Evolutionary conservation across 208 protist genomes (phyloP).

Genomic region (Leishmania guyanensis): DNA sequence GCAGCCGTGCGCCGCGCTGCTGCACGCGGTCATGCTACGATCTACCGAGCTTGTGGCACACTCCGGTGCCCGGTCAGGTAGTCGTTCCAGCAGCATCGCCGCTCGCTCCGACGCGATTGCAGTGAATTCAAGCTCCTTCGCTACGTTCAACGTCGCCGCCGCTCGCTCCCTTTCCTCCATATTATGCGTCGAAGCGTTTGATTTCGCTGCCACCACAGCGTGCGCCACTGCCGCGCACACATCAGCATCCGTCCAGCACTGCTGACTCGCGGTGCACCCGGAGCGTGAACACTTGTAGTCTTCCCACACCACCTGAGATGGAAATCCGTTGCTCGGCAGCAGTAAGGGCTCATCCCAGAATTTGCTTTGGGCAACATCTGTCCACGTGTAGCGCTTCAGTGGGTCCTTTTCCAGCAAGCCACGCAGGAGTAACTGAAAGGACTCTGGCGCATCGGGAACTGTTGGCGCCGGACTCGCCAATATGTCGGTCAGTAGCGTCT

Average conservation of each 20-base stretch:
- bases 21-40: not conserved
- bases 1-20: slow-evolving; percentile 4
- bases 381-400: slow-evolving; percentile 75
- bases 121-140: slow-evolving; percentile 79
- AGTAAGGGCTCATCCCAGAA: slow-evolving; percentile 82
- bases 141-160: slow-evolving; percentile 32
- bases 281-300: slow-evolving; percentile 32
- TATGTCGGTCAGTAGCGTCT: slow-evolving; percentile 94
- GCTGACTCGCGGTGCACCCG: not conserved
- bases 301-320: slow-evolving; percentile 71
- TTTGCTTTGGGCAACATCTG: slow-evolving; percentile 59
- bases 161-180: slow-evolving; percentile 42
- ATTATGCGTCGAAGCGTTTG: slow-evolving; percentile 35
- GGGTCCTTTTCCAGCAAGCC: slow-evolving; percentile 85
- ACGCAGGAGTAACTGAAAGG: slow-evolving; percentile 72
- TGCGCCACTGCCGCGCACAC: slow-evolving; percentile 33
- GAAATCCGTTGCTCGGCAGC: slow-evolving; percentile 34
- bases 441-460: slow-evolving; percentile 43
- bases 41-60: slow-evolving; percentile 12
- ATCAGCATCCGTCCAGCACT: slow-evolving; percentile 34
- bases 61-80: not conserved
- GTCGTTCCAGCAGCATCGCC: slow-evolving; percentile 12
- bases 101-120: slow-evolving; percentile 23
- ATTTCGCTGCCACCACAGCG: slow-evolving; percentile 37
- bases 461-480: slow-evolving; percentile 39